phyloP scores from a whole-genome alignment of 1,284 basidiomycete genomes.

The Phellopilus nigrolimitatus region DNA sequence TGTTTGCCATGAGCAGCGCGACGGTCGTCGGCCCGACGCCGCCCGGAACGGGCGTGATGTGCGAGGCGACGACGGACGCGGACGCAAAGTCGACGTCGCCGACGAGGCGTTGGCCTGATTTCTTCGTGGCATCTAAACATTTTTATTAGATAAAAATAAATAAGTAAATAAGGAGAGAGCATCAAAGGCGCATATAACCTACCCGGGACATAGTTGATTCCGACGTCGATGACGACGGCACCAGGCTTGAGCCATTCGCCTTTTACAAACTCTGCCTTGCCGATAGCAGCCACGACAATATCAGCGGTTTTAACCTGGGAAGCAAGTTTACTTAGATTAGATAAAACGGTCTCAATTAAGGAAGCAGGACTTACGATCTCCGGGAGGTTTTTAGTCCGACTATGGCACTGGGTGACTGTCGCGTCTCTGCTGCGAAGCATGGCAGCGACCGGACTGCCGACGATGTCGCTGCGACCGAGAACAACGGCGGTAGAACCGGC shows the following conservation, averaged over 20 bases:
- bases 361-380: slow-evolving; percentile 52
- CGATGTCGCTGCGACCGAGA: slow-evolving; percentile 96
- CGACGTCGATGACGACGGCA: slow-evolving; percentile 92
- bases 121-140: slow-evolving; percentile 75
- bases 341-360: slow-evolving; percentile 10
- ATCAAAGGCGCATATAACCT: background rate
- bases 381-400: slow-evolving; percentile 78
- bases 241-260: slow-evolving; percentile 96
- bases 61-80: slow-evolving; percentile 73
- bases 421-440: slow-evolving; percentile 90
- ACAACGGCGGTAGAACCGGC: slow-evolving; percentile 85
- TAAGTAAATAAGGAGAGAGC: slow-evolving; percentile 4
- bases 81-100: slow-evolving; percentile 91
- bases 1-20: slow-evolving; percentile 97
- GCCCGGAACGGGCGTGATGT: slow-evolving; percentile 97
- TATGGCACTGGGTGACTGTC: slow-evolving; percentile 98
- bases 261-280: slow-evolving; percentile 85
- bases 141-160: background rate
- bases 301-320: slow-evolving; percentile 79
- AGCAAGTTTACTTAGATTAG: slow-evolving; percentile 7
- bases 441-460: slow-evolving; percentile 91
- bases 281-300: slow-evolving; percentile 92
- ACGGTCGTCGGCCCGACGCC: slow-evolving; percentile 99
- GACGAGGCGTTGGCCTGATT: slow-evolving; percentile 93
- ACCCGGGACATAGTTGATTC: slow-evolving; percentile 94